Evolutionary conservation across 768 basidiomycete genomes (phyloP).

Genomic region (Rhodotorula sphaerocarpa): DNA sequence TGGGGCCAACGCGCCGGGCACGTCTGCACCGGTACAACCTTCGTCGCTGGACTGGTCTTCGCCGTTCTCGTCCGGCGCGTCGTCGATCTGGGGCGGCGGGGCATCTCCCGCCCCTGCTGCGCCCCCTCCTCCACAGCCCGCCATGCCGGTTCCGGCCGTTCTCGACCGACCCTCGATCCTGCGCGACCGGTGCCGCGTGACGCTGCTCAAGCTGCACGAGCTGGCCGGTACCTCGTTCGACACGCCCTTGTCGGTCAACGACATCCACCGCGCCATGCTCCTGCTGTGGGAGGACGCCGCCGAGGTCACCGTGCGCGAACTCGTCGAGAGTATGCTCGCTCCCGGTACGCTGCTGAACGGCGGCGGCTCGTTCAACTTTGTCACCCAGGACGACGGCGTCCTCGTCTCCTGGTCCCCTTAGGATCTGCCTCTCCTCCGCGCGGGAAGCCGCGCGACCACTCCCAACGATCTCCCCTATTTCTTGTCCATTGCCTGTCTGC

Average conservation of each 20-base stretch:
- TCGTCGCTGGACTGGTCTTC: not conserved
- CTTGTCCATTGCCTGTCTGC: too few relatives aligned
- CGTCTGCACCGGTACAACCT: constrained; percentile 1
- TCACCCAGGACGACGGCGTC: constrained; percentile 26
- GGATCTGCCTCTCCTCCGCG: not conserved
- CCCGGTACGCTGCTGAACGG: constrained; percentile 35
- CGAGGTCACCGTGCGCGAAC: constrained; percentile 27
- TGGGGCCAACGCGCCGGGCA: not conserved
- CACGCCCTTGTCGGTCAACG: constrained; percentile 28
- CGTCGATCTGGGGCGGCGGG: constrained; percentile 29
- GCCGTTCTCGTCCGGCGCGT: not conserved
- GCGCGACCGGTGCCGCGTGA: constrained; percentile 35
- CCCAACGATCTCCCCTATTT: not conserved
- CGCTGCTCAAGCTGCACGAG: constrained; percentile 37
- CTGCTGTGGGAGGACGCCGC: constrained; percentile 31
- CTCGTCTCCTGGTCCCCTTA: constrained; percentile 10
- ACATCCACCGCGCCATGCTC: constrained; percentile 36
- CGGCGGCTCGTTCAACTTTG: constrained; percentile 34
- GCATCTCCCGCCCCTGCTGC: not conserved
- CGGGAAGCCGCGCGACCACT: too few relatives aligned
- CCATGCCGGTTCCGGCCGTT: constrained; percentile 8
- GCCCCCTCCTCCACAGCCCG: not conserved
- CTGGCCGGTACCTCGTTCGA: constrained; percentile 12
- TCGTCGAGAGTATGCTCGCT: constrained; percentile 35
- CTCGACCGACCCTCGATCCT: constrained; percentile 30